Conservation (phyloP, 2,329 filamentous ascomycete species). For the Epichloe sibirici region DNA sequence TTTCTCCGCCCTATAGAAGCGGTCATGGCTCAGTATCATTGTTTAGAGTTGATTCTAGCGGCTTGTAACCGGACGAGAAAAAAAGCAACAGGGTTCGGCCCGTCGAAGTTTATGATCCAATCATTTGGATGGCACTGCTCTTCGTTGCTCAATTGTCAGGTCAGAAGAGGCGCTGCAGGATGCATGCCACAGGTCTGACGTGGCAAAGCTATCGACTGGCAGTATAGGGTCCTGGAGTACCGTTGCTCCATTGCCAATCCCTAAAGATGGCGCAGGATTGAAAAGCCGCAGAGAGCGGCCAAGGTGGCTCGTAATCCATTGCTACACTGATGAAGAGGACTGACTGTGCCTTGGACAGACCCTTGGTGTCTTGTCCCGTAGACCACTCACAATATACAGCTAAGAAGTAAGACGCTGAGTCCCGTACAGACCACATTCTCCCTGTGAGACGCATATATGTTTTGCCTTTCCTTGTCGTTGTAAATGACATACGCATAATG, state of each 20-base stretch:
- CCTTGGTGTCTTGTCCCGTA: neutral
- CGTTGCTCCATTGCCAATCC: neutral
- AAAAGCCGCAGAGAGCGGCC: neutral
- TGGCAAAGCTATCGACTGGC: neutral
- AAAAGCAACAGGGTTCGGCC: neutral
- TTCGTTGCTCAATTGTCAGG: neutral
- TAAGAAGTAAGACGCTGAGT: neutral
- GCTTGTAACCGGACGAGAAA: neutral
- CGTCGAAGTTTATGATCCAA: neutral
- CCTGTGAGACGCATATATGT: neutral
- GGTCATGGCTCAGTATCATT: neutral
- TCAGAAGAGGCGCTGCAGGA: neutral
- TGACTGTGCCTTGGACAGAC: neutral
- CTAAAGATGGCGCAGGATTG: neutral
- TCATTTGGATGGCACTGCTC: neutral
- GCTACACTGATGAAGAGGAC: neutral
- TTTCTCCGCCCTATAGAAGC: constrained; percentile 56
- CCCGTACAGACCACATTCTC: neutral
- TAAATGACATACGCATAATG: too few species aligned
- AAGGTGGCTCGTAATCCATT: neutral
- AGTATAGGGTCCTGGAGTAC: neutral
- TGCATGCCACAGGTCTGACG: neutral
- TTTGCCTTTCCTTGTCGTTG: neutral
- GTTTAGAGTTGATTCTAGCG: neutral
- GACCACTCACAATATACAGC: constrained; percentile 2